These are phyloP conservation scores for Dioscorea alata DNA, from an alignment of 106 monocot genomes.

Conservation along the genomic window DNA sequence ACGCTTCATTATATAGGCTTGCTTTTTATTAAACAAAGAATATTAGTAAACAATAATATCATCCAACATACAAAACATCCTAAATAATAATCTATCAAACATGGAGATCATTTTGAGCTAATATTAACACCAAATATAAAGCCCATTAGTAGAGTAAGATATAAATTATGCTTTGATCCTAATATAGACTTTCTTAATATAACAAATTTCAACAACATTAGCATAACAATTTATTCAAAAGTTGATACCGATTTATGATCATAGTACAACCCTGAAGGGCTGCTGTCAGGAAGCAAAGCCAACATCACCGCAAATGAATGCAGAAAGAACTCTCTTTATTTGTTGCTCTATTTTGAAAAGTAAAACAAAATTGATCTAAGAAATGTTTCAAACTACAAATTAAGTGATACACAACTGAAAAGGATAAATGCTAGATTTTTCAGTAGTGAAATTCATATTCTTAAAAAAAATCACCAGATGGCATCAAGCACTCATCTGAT, in stretches of 20 bases:
- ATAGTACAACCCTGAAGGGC: conserved; percentile 37
- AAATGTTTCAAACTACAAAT: neutral
- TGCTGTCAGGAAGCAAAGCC: conserved; percentile 23
- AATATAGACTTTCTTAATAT: neutral
- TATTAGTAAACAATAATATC: no score
- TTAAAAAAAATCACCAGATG: no score
- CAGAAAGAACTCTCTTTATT: neutral
- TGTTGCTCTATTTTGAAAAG: no score
- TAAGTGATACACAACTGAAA: neutral
- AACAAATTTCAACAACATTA: neutral
- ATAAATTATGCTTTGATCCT: neutral
- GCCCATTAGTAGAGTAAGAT: neutral
- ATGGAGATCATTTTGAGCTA: neutral
- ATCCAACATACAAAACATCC: no score
- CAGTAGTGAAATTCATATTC: no score
- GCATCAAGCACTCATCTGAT: no score
- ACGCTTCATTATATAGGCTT: no score
- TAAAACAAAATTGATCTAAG: neutral
- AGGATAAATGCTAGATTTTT: neutral
- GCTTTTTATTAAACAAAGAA: no score
- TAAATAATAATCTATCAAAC: no score
- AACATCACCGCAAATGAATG: conserved; percentile 10
- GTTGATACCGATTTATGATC: conserved; percentile 6
- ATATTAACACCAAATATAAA: neutral
- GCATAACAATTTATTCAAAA: neutral